Evolutionary conservation across 768 basidiomycete genomes (phyloP).

Genomic region (Agaricus bisporus): DNA sequence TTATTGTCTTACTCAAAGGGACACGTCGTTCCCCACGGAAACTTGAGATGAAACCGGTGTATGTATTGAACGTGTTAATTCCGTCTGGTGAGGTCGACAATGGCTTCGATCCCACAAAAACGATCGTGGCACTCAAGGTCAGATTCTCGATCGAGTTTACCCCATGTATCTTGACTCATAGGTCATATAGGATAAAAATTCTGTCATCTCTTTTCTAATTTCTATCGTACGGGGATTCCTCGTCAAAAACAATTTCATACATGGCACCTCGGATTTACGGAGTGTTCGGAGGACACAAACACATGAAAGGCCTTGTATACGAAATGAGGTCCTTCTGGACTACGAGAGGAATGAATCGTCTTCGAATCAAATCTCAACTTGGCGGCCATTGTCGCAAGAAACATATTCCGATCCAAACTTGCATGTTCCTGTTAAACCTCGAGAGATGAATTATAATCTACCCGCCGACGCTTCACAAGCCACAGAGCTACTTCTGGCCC

Average conservation of each 20-base stretch:
- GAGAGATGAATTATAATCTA: not conserved
- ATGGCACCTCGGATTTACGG: conserved; percentile 2
- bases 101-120: conserved; percentile 75
- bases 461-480: not conserved
- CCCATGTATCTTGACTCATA: conserved; percentile 11
- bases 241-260: conserved; percentile 51
- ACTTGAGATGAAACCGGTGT: conserved; percentile 73
- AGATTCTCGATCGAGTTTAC: not conserved
- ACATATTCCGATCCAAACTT: not conserved
- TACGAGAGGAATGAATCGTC: conserved; percentile 17
- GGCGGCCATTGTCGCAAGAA: not conserved
- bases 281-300: conserved; percentile 10
- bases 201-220: conserved; percentile 50
- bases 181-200: conserved; percentile 47
- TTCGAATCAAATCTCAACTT: not conserved
- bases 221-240: conserved; percentile 60
- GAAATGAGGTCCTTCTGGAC: conserved; percentile 30
- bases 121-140: conserved; percentile 62
- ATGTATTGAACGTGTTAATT: conserved; percentile 70
- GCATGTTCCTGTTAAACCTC: not conserved
- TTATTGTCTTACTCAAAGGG: conserved; percentile 29
- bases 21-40: conserved; percentile 72
- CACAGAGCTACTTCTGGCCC: not conserved
- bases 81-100: conserved; percentile 69
- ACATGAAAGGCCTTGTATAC: conserved; percentile 37